Evolutionary conservation across 495 filamentous ascomycete genomes (phyloP), one percentile per base, ranked within the genome.

Genomic region (Parathielavia hyrcaniae): DNA sequence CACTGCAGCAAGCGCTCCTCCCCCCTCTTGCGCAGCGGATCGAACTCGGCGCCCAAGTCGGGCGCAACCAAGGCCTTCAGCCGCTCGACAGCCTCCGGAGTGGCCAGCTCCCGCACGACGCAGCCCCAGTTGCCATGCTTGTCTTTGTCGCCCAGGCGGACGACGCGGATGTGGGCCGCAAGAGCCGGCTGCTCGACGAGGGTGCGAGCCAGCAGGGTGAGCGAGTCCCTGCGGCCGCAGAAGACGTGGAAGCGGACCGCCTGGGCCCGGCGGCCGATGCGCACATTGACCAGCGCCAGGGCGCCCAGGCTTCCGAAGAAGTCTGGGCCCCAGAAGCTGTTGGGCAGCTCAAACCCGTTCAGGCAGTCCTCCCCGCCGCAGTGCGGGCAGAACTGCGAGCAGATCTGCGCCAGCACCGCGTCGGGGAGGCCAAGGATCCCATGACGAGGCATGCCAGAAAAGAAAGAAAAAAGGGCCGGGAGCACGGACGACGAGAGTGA

Each of bases 381-480:
- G 38, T 53, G 50, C 12, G 50, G 50, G 50, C 50, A 53, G 38
- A 53, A 53, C 36, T 52, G 50, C 36, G 22, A 14, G 23, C 50
- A 43, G 38, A 53, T 43, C 16, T 23, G 38, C 34, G 13, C 38
- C 50, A 53, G 19, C 36, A 53, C 50, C 20, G 17, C 19, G 20
- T 40, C 38, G 20, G 36, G 22, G 36, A 53, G 38, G 5, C 17
- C 32, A 19, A 32, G 20, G 22, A 43, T 38, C 16, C 36, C 22
- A 16, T 10, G 19, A 6, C 22, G 23, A 30, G 2, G 17, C 22
- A n/a, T n/a, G n/a, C n/a, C n/a, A n/a, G n/a, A n/a, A n/a, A n/a
- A n/a, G 39, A 9, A 20, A 51, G 39, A 51, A 22, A 51, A 39
- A 34, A 30, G 19, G 19, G 10, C 14, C 5, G n/a, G 48, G 8